Base-by-base conservation (phyloP, 1,139 yeast species). In the Hanseniaspora gamundiae region DNA sequence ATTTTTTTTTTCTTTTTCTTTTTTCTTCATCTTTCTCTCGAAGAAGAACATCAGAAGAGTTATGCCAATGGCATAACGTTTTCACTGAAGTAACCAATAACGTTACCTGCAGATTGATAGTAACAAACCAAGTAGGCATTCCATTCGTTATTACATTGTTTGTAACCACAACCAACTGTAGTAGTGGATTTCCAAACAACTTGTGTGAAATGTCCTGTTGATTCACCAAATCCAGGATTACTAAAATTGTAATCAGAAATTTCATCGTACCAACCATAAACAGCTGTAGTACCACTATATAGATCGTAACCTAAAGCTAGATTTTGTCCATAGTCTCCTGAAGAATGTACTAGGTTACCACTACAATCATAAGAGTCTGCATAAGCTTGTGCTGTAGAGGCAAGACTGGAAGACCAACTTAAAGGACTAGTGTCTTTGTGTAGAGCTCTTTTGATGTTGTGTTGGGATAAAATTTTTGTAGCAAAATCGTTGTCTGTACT, bases 201-300 rank as follows among this genome's bases (percentile, higher is more conserved):
- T 64, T 83, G 94, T 38, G 95, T 84, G 69, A 85, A 86, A 66
- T 86, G 95, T 51, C 83, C 80, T 48, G 78, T 69, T 42, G 56
- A 40, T 28, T 62, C 64, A 41, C 71, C 57, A 50, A 61, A 67
- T 45, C 59, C 60, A 42, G 73, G 71, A 49, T 66, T 56, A 21
- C 61, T 51, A 64, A 67, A 81, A 65, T 78, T 68, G 69, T 82
- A 85, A 46, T 61, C 51, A 10, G 57, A 51, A 53, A 78, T 78
- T 67, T 85, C 95, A 50, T 69, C 64, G 69, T 84, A 86, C 96
- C 95, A 87, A 45, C 91, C 95, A 39, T 74, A 71, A 47, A 84
- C 78, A 40, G 86, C 85, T 39, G 74, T 82, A 26, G 69, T 67
- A 30, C 69, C 62, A 10, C 31, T 41, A 29, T 44, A 44, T 6